Percentiles rank a stretch among this genome's conserved stretches.
Conservation (phyloP, 2,329 filamentous ascomycete genomes). For the Endothia cerciana region DNA sequence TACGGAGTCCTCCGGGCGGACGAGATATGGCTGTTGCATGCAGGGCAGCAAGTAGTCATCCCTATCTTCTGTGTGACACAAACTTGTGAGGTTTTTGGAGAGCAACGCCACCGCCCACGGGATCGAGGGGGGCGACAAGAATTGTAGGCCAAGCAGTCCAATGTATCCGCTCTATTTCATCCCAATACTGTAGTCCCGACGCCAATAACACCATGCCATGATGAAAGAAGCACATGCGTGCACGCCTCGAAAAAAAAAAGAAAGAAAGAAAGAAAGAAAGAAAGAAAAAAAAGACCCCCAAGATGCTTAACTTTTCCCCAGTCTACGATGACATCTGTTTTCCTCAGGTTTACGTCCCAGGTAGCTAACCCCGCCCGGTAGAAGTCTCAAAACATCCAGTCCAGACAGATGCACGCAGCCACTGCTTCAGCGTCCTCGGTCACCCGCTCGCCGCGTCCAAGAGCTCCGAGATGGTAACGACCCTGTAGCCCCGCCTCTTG, state of each 20-base stretch:
- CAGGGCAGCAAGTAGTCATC: background rate
- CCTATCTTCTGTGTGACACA: background rate
- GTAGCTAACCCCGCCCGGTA: background rate
- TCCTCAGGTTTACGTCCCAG: background rate
- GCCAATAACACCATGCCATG: constrained; percentile 10
- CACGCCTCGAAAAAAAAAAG: background rate
- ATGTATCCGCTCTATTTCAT: background rate
- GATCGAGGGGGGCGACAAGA: background rate
- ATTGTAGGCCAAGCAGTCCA: background rate
- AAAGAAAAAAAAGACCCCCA: background rate
- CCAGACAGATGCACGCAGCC: background rate
- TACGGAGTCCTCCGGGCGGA: background rate
- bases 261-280: too few relatives aligned
- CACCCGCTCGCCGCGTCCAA: constrained; percentile 44
- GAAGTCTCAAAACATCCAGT: background rate
- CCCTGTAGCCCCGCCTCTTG: constrained; percentile 67
- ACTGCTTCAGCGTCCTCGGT: background rate
- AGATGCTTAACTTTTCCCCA: background rate
- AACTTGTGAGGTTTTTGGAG: background rate
- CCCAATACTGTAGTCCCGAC: background rate
- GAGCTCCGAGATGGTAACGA: constrained; percentile 73
- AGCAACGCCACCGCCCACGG: background rate
- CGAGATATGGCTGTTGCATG: background rate
- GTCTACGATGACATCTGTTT: background rate
- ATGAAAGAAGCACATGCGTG: background rate